Evolutionary conservation across 2,329 filamentous ascomycete genomes (phyloP).

Genomic region (Neocucurbitaria cava): DNA sequence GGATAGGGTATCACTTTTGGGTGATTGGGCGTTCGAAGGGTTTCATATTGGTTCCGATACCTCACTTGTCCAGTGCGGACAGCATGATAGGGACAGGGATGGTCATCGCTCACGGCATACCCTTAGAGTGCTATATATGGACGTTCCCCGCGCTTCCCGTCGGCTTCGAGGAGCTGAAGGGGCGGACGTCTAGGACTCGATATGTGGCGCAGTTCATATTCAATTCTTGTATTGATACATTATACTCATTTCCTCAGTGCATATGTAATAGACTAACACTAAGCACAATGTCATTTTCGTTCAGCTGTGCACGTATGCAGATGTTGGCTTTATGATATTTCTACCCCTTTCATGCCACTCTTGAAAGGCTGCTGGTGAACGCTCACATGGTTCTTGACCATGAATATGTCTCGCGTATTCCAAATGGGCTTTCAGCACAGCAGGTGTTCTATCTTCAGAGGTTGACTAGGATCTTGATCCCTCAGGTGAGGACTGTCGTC

Average conservation of each 20-base stretch:
- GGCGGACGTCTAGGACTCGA: neutral
- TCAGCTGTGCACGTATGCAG: neutral
- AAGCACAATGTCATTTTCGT: neutral
- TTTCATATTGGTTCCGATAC: neutral
- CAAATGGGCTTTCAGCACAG: neutral
- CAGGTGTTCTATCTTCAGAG: neutral
- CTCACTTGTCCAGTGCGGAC: neutral
- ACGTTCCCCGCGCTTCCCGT: slow-evolving; percentile 1
- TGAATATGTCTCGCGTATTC: neutral
- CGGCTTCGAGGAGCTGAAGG: neutral
- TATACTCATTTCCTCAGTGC: neutral
- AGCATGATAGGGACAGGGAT: neutral
- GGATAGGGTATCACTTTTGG: neutral
- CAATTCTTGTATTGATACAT: neutral
- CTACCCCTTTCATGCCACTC: neutral
- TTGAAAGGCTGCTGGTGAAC: neutral
- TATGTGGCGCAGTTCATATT: neutral
- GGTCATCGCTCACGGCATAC: neutral
- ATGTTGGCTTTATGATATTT: neutral
- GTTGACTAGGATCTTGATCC: neutral
- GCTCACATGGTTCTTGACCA: neutral
- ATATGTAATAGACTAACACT: neutral
- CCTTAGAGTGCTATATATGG: neutral
- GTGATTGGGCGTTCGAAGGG: neutral
- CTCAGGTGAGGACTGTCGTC: slow-evolving; percentile 32